Evolutionary conservation across 257 asterid species (phyloP).

Genomic region (Nicotiana knightiana): DNA sequence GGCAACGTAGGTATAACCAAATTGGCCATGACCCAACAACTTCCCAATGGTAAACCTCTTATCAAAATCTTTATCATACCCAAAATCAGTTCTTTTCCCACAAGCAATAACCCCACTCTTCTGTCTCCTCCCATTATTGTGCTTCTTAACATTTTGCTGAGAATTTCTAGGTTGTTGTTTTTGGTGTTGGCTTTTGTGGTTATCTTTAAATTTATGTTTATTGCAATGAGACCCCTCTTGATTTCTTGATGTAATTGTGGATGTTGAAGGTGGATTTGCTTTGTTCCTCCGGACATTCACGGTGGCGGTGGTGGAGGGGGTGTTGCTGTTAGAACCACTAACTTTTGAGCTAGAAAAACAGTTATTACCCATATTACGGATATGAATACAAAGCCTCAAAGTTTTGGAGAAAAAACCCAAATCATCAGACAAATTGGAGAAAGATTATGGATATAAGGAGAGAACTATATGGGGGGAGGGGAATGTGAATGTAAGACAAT

Average conservation of each 20-base stretch:
- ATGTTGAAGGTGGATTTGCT: background rate
- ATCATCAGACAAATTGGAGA: background rate
- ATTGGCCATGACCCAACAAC: constrained; percentile 87
- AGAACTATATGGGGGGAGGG: constrained; percentile 2
- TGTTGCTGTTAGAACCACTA: constrained; percentile 61
- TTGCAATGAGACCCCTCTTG: constrained; percentile 31
- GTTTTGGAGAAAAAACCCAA: background rate
- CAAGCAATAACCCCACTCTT: constrained; percentile 55
- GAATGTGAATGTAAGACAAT: constrained; percentile 20
- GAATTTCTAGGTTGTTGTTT: constrained; percentile 33
- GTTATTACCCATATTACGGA: constrained; percentile 54
- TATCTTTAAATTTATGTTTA: constrained; percentile 26
- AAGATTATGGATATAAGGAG: background rate
- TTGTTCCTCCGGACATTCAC: constrained; percentile 5
- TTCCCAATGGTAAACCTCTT: constrained; percentile 55
- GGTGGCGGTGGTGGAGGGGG: constrained; percentile 27
- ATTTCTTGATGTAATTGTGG: constrained; percentile 14
- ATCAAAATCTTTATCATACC: constrained; percentile 74
- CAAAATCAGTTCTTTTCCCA: constrained; percentile 81
- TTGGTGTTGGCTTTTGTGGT: constrained; percentile 27
- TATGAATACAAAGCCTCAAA: background rate
- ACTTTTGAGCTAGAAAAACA: constrained; percentile 67
- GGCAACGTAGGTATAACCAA: constrained; percentile 80
- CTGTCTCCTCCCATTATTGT: constrained; percentile 18
- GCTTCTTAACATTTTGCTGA: constrained; percentile 24